These are phyloP conservation scores for Suillus bovinus DNA, from an alignment of 768 basidiomycete species.

Conservation along the genomic window DNA sequence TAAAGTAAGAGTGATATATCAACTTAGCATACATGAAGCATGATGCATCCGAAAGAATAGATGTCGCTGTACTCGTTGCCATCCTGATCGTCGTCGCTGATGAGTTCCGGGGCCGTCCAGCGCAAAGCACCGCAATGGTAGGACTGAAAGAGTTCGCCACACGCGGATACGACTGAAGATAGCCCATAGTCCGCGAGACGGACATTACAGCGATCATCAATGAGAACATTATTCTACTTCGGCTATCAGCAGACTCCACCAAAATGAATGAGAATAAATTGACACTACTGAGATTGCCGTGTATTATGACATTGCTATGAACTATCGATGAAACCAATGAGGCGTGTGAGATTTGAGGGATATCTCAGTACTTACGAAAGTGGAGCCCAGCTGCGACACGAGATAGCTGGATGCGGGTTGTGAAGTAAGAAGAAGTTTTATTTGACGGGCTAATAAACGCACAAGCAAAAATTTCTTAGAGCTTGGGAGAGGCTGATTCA, in stretches of 20 bases:
- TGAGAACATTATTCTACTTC: slow-evolving; percentile 23
- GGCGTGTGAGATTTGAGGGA: not conserved
- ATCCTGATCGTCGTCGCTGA: slow-evolving; percentile 10
- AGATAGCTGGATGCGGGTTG: slow-evolving; percentile 1
- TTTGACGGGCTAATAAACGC: slow-evolving; percentile 6
- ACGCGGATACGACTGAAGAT: slow-evolving; percentile 32
- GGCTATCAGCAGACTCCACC: not conserved
- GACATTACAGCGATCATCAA: slow-evolving; percentile 38
- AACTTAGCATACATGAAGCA: slow-evolving; percentile 28
- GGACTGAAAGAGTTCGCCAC: not conserved
- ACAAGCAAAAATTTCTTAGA: slow-evolving; percentile 20
- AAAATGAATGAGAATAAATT: not conserved
- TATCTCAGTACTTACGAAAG: slow-evolving; percentile 4
- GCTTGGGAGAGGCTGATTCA: slow-evolving; percentile 8
- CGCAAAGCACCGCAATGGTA: slow-evolving; percentile 36
- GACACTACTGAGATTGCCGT: slow-evolving; percentile 15
- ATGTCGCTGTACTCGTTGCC: slow-evolving; percentile 35
- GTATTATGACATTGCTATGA: not conserved
- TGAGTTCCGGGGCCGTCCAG: slow-evolving; percentile 44
- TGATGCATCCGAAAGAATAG: slow-evolving; percentile 44
- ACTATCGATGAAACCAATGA: not conserved
- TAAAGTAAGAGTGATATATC: slow-evolving; percentile 15
- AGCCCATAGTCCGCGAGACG: slow-evolving; percentile 46
- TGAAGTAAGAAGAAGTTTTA: not conserved
- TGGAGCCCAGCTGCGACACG: slow-evolving; percentile 8